A percentile compares a stretch with the other conserved stretches of the same genome.
These are phyloP conservation scores for Takakia lepidozioides DNA, from an alignment of 225 moss, liverwort and hornwort genomes.

Conservation along the genomic window DNA sequence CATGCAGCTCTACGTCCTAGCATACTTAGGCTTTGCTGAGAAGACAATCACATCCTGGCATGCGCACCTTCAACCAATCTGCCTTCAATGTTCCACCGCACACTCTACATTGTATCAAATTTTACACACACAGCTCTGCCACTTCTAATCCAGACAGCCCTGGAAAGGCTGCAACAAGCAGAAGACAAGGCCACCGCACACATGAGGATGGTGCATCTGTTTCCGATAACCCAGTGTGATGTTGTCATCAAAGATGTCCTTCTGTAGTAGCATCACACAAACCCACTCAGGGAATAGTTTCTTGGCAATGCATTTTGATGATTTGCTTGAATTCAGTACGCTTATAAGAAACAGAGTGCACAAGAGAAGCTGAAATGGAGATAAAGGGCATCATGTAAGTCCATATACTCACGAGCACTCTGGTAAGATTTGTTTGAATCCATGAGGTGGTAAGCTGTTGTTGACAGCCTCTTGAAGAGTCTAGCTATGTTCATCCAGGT, in stretches of 20 bases:
- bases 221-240: background rate
- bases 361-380: no score
- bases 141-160: no score
- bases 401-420: slow-evolving; percentile 57
- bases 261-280: background rate
- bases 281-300: background rate
- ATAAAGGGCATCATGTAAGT: background rate
- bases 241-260: background rate
- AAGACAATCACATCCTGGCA: slow-evolving; percentile 62
- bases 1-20: slow-evolving; percentile 12
- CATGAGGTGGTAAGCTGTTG: slow-evolving; percentile 54
- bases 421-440: slow-evolving; percentile 61
- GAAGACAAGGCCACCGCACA: background rate
- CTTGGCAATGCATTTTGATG: background rate
- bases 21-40: slow-evolving; percentile 12
- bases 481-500: slow-evolving; percentile 56
- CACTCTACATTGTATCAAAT: slow-evolving; percentile 45
- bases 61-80: slow-evolving; percentile 76
- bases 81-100: slow-evolving; percentile 84
- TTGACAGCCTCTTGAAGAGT: slow-evolving; percentile 59
- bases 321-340: no score
- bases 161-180: no score
- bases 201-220: background rate
- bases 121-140: no score
- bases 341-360: no score